These are phyloP conservation scores for Salix dunnii DNA, from an alignment of 345 rosid genomes.

Conservation along the genomic window DNA sequence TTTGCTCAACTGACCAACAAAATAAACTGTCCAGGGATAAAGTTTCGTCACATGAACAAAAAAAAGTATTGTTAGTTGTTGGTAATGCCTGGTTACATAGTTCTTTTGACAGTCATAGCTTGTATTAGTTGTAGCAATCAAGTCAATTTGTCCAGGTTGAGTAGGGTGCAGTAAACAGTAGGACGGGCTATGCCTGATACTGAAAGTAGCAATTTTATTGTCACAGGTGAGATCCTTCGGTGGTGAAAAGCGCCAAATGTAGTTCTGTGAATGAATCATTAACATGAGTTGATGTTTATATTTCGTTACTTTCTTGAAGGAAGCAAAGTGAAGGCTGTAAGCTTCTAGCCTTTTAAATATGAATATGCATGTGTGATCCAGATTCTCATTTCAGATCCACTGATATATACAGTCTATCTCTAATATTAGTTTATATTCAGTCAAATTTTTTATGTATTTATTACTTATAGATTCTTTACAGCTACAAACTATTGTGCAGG, in stretches of 20 bases:
- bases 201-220: slow-evolving; percentile 16
- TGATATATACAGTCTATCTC: background rate
- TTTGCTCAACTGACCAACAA: no score
- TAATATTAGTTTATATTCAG: background rate
- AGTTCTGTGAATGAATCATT: slow-evolving; percentile 68
- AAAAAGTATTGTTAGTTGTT: slow-evolving; percentile 31
- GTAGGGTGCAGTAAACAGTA: slow-evolving; percentile 1
- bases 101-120: background rate
- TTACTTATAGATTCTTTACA: no score
- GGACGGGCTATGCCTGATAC: slow-evolving; percentile 2
- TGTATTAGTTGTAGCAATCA: background rate
- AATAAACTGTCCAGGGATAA: no score
- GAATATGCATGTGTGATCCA: background rate
- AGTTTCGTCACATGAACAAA: no score
- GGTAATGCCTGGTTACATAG: background rate
- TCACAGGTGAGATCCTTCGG: slow-evolving; percentile 92
- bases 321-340: slow-evolving; percentile 92
- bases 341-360: slow-evolving; percentile 25
- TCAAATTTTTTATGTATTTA: background rate
- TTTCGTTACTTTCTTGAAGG: slow-evolving; percentile 92
- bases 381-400: background rate
- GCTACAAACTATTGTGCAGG: no score
- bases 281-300: slow-evolving; percentile 86
- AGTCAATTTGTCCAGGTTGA: slow-evolving; percentile 9
- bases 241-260: slow-evolving; percentile 79